These are phyloP conservation scores for Lachnellula hyalina DNA, from an alignment of 2,329 filamentous ascomycete genomes.

Conservation along the genomic window DNA sequence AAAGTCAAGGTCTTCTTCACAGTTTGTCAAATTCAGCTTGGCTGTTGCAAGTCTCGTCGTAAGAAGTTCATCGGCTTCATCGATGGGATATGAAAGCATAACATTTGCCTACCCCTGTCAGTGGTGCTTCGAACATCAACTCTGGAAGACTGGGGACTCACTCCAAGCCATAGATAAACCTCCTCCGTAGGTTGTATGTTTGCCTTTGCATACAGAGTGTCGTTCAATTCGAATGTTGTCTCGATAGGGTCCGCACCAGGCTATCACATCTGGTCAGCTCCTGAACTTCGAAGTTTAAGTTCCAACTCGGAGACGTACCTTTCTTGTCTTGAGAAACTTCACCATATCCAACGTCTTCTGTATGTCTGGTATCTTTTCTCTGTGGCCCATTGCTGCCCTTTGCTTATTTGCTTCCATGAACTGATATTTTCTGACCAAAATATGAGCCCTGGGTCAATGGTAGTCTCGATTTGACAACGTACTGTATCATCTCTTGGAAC, in stretches of 20 bases:
- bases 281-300: not conserved
- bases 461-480: conserved; percentile 27
- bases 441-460: conserved; percentile 11
- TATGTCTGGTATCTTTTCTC: conserved; percentile 96
- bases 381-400: conserved; percentile 71
- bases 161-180: conserved; percentile 95
- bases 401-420: conserved; percentile 98
- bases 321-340: conserved; percentile 71
- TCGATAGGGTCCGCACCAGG: conserved; percentile 63
- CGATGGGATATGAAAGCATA: conserved; percentile 91
- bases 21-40: conserved; percentile 74
- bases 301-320: conserved; percentile 42
- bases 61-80: conserved; percentile 77
- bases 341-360: conserved; percentile 93
- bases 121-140: not conserved
- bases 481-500: conserved; percentile 95
- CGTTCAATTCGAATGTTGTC: conserved; percentile 93
- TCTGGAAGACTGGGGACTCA: conserved; percentile 32
- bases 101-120: conserved; percentile 68
- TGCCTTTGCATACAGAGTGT: conserved; percentile 89
- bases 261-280: conserved; percentile 20
- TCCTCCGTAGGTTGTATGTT: conserved; percentile 77
- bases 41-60: conserved; percentile 73
- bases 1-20: conserved; percentile 95
- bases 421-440: conserved; percentile 80